Base-by-base conservation (phyloP, 2,329 filamentous ascomycete species). In the Aspergillus spinulosporus region DNA sequence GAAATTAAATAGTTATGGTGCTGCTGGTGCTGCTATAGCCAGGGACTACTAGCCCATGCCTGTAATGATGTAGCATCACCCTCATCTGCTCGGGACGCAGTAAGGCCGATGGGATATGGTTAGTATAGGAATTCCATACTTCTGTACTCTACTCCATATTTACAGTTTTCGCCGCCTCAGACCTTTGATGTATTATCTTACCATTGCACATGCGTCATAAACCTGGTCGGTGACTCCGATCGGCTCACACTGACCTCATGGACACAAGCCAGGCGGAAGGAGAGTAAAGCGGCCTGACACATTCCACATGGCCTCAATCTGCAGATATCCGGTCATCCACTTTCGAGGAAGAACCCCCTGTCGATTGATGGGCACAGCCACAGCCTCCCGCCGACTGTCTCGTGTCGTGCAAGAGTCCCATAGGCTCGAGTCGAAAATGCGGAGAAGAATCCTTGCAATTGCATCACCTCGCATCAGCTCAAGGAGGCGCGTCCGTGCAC, bases 391-490 rank as follows among this genome's bases (percentile, higher is more conserved):
- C 21, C 37, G 21, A 53, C 32, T 21, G 34, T 37, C 9, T 37
- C 34, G 34, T 49, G 54, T 52, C 36, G 54, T 52, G 44, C 54
- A 49, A 49, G 45, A 57, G 44, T 52, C 14, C 28, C 46, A 48
- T 39, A 47, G 47, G 46, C 31, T 44, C 32, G 31, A 43, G 21
- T 21, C 15, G 21, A 52, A 43, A 42, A 34, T 56, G 54, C 42
- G 54, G 48, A 56, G 48, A 51, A 44, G 8, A 8, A 51, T 43
- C 54, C 47, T 42, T 49, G 42, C 31, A 28, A 32, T 53, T 57
- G 50, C 50, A 53, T 52, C 50, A 57, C 54, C 44, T 52, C 49
- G 39, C 39, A 57, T 49, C 54, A 52, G 39, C 48, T 56, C 48
- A 50, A n/a, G 37, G n/a, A n/a, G 43, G 12, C 39, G 36, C 50